Evolutionary conservation across 2,329 filamentous ascomycete genomes (phyloP).

Genomic region (Sporothrix dimorphospora): DNA sequence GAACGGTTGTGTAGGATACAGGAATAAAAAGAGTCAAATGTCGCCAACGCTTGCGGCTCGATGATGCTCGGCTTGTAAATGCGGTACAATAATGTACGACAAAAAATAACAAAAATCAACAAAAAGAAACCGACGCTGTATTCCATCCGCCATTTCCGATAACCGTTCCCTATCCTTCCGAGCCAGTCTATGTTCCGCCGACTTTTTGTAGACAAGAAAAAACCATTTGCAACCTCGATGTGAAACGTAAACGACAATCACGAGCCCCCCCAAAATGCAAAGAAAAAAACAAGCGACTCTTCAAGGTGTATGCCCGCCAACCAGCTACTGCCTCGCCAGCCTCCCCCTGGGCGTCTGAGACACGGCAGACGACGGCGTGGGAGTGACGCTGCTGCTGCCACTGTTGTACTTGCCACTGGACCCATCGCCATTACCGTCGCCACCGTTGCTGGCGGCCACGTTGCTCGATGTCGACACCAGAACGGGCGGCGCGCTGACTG

Average conservation of each 20-base stretch:
- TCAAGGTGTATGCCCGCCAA: no score
- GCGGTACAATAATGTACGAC: neutral
- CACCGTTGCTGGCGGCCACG: neutral
- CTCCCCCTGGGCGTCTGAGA: neutral
- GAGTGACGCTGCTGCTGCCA: conserved; percentile 19
- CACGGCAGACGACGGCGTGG: conserved; percentile 15
- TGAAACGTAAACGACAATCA: no score
- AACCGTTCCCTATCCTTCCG: neutral
- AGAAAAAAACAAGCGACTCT: no score
- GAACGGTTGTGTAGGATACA: neutral
- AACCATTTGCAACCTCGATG: no score
- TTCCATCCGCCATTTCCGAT: neutral
- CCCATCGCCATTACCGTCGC: neutral
- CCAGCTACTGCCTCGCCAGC: neutral
- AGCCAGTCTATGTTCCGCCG: neutral
- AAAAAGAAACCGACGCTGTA: neutral
- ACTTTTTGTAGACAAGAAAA: neutral
- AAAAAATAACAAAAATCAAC: neutral
- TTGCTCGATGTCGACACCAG: conserved; percentile 8
- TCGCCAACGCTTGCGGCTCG: neutral
- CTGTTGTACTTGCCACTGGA: neutral
- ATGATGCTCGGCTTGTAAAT: neutral
- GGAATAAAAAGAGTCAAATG: neutral
- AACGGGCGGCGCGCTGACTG: conserved; percentile 12
- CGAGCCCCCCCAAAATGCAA: no score